These are phyloP conservation scores for Fomitopsis serialis DNA, from an alignment of 768 basidiomycete species.

Conservation along the genomic window DNA sequence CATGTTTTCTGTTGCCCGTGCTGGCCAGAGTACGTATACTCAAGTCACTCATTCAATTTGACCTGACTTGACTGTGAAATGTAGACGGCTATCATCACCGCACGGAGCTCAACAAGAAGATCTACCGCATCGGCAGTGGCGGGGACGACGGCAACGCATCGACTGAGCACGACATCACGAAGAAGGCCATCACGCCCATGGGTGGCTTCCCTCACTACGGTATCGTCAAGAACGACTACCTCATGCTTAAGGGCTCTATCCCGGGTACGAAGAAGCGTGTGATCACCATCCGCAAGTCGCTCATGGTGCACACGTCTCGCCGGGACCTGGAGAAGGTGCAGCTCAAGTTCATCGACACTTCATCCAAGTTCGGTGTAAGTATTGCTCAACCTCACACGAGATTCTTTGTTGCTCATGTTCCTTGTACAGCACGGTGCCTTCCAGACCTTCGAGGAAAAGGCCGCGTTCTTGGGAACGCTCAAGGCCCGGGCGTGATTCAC, in stretches of 20 bases:
- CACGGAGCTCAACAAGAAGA: constrained; percentile 98
- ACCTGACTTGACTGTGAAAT: background rate
- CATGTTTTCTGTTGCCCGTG: constrained; percentile 99
- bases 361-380: constrained; percentile 93
- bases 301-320: constrained; percentile 94
- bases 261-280: constrained; percentile 98
- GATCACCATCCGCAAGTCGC: constrained; percentile 93
- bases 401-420: constrained; percentile 1
- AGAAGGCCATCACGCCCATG: constrained; percentile 93
- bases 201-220: constrained; percentile 99
- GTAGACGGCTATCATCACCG: constrained; percentile 91
- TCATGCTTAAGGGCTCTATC: constrained; percentile 94
- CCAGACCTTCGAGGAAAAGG: constrained; percentile 97
- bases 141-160: constrained; percentile 78
- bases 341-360: constrained; percentile 98
- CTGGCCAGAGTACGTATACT: constrained; percentile 87
- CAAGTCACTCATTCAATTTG: background rate
- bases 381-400: background rate
- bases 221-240: constrained; percentile 97
- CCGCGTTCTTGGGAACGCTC: constrained; percentile 89
- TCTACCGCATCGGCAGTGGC: constrained; percentile 89
- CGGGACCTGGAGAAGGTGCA: constrained; percentile 96
- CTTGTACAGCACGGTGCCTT: constrained; percentile 78
- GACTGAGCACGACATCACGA: constrained; percentile 91
- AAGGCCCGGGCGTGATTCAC: constrained; percentile 65